Evolutionary conservation across 2,329 filamentous ascomycete genomes (phyloP).

Genomic region (Fusarium sp.): DNA sequence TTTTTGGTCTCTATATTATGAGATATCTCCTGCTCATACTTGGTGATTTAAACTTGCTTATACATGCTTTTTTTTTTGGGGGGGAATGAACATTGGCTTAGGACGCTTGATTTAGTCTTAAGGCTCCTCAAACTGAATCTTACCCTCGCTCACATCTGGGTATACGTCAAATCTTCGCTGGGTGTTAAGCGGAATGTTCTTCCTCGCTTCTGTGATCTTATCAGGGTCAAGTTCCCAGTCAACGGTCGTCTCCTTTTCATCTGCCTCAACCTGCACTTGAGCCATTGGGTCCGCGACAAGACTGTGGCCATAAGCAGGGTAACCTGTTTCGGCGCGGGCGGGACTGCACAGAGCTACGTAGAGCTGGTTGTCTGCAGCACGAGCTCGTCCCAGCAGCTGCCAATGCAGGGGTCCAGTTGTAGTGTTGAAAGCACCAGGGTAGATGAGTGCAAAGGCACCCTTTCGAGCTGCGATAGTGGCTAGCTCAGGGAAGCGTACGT

Average conservation of each 20-base stretch:
- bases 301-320: conserved; percentile 93
- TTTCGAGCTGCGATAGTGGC: conserved; percentile 88
- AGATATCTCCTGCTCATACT: neutral
- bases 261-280: conserved; percentile 80
- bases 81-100: neutral
- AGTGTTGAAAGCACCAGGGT: conserved; percentile 96
- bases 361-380: conserved; percentile 93
- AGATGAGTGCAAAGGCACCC: conserved; percentile 88
- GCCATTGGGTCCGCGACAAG: conserved; percentile 90
- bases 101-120: conserved; percentile 7
- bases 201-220: conserved; percentile 79
- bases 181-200: conserved; percentile 82
- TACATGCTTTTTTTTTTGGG: neutral
- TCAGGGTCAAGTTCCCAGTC: conserved; percentile 75
- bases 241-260: conserved; percentile 80
- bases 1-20: conserved; percentile 15
- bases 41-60: neutral
- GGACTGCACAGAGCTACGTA: conserved; percentile 95
- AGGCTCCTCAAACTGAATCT: conserved; percentile 53
- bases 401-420: conserved; percentile 95
- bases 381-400: conserved; percentile 81
- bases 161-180: conserved; percentile 97
- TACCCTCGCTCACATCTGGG: conserved; percentile 81
- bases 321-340: conserved; percentile 79
- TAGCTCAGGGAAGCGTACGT: conserved; percentile 94